Base-by-base conservation (phyloP, 441 rosid species). In the Daphne laureola region DNA sequence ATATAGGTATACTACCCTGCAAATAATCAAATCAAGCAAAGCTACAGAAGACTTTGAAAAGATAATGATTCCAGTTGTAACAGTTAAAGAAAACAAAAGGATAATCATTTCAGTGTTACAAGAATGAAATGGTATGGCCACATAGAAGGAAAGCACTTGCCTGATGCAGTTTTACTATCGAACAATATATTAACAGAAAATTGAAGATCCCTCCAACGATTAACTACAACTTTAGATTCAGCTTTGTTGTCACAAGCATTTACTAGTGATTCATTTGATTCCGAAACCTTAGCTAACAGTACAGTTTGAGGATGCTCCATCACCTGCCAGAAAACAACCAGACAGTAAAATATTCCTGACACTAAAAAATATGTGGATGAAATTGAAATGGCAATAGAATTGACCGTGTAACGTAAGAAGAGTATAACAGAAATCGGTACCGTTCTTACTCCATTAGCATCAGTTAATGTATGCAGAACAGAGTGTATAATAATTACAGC, bases 221-320 rank as follows among this genome's bases (percentile, higher is more conserved):
- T 61, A 64, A 75, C 60, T 48, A 77, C 57, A 47, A 74, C 61
- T 65, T 58, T 71, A 26, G 78, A 44, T 26, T 56, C 73, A 25
- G 75, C 80, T 43, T 46, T 46, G 41, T 67, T 68, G 59, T 81
- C 54, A 65, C 65, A 63, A 53, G 91, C 89, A 78, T 84, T 83
- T 66, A 79, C 87, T 69, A 93, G 71, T 17, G 80, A 63, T 67
- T 80, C 75, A 64, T 93, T 90, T 45, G 77, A 54, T 53, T 78
- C 76, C 58, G 90, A 71, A 26, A 93, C 83, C 82, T 82, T 85
- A 74, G 60, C 73, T 68, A 93, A 69, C 67, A 82, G 69, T 63
- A 82, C 80, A 27, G 99, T 89, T 68, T 85, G 99, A 59, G 95
- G 87, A 74, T 89, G 96, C 63, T 93, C 97, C 90, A 82, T 89